Evolutionary conservation across 352 stramenopile genomes (phyloP), one percentile per base, ranked within the genome.

Genomic region (Globisporangium lucens): DNA sequence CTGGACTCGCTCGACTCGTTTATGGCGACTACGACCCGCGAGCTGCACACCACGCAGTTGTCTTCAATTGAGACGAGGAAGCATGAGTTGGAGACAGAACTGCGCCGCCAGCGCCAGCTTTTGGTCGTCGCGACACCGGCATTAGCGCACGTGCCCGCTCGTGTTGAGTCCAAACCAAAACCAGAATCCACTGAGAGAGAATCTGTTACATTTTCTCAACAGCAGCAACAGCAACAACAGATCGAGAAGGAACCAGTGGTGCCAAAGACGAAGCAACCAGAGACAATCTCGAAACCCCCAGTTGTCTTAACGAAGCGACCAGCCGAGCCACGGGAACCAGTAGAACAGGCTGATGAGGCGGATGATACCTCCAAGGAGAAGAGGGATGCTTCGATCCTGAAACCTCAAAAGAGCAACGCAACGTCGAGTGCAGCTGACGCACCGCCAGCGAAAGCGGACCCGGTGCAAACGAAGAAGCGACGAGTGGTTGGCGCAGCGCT

Each of bases 1-100:
- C 55, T 68, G 27, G 82, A 91, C 60, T 75, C 79, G 20, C 70
- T 95, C 29, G 83, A 92, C 52, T 77, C 79, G 35, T 91, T 92
- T 68, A 89, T 93, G 82, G 71, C 75, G 56, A 70, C 68, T 10
- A 88, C 83, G 3, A 82, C 74, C 4, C 75, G 68, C n/a, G 72
- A 83, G 43, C 69, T 95, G 24, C 75, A 83, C 59, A 59, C 59
- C 17, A 81, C 67, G 12, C 65, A 86, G 13, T 57, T 77, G 22
- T 67, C 71, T 13, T 56, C 74, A 2, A 65, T 87, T 12, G 27
- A 41, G 1, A 68, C 63, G 30, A 55, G 70, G 24, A 79, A 71
- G 53, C 12, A 66, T 13, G 74, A 75, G 5, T 10, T 89, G 1
- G 75, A 86, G 56, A 36, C 24, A 3, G 74, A 85, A 51, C 68